phyloP scores from a whole-genome alignment of 352 stramenopile genomes.

The Phytophthora lateralis region DNA sequence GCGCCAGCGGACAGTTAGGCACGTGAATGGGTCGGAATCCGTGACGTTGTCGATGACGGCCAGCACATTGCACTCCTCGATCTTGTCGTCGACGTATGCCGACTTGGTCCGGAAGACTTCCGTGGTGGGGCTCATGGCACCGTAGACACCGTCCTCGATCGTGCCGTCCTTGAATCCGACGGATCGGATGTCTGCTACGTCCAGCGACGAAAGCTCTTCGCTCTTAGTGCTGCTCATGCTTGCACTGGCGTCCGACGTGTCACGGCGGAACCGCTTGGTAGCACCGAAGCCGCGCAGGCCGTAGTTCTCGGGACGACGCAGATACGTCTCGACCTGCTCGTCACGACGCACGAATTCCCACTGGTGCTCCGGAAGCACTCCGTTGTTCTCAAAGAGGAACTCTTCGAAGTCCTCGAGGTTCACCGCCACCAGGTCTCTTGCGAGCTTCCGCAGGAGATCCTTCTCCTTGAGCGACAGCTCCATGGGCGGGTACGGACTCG shows the following conservation, averaged over 20 bases:
- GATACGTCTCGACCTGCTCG: slow-evolving; percentile 34
- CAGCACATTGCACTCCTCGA: slow-evolving; percentile 37
- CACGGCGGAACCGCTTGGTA: slow-evolving; percentile 28
- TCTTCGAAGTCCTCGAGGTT: slow-evolving; percentile 36
- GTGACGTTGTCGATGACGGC: slow-evolving; percentile 35
- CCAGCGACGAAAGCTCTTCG: slow-evolving; percentile 30
- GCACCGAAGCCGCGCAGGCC: slow-evolving; percentile 28
- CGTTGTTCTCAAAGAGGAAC: slow-evolving; percentile 33
- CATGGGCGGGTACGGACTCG: slow-evolving; percentile 34
- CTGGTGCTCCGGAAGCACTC: slow-evolving; percentile 21
- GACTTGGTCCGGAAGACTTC: slow-evolving; percentile 38
- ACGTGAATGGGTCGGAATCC: slow-evolving; percentile 27
- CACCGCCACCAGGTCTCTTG: slow-evolving; percentile 30
- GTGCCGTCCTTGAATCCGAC: slow-evolving; percentile 33
- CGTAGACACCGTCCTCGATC: slow-evolving; percentile 40
- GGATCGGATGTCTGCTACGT: slow-evolving; percentile 33
- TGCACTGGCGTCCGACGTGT: slow-evolving; percentile 26
- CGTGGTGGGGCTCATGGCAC: slow-evolving; percentile 35
- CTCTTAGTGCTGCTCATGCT: slow-evolving; percentile 35
- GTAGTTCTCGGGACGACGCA: slow-evolving; percentile 34
- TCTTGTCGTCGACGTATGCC: slow-evolving; percentile 36
- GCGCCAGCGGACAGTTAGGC: slow-evolving; percentile 28
- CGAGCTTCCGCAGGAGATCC: slow-evolving; percentile 28
- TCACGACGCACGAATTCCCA: slow-evolving; percentile 36
- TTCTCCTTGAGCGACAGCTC: slow-evolving; percentile 24